phyloP scores from a whole-genome alignment of 106 monocot genomes.

The Dendrobium huoshanense region DNA sequence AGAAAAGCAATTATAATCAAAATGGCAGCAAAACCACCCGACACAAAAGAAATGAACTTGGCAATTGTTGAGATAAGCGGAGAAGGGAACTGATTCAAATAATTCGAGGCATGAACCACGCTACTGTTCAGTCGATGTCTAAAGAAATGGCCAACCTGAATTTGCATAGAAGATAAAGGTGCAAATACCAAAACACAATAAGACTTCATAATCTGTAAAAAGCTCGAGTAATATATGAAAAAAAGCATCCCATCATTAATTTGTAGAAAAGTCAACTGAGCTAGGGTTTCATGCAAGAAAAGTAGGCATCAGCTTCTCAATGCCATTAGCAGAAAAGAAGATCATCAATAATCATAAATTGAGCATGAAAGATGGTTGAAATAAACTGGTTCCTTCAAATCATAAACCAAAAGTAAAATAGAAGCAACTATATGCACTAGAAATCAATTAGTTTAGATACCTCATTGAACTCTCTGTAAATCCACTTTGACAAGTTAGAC shows the following conservation, averaged over 20 bases:
- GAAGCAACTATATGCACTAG: too few species aligned
- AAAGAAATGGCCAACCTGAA: slow-evolving; percentile 94
- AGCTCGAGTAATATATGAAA: not conserved
- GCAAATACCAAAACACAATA: not conserved
- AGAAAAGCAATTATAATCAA: slow-evolving; percentile 88
- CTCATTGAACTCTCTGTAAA: slow-evolving; percentile 97
- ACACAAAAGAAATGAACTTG: slow-evolving; percentile 92
- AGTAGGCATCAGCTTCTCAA: not conserved
- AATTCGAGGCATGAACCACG: slow-evolving; percentile 64
- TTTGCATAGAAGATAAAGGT: not conserved
- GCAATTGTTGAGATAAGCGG: slow-evolving; percentile 83
- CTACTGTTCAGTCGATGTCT: slow-evolving; percentile 78
- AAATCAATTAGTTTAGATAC: slow-evolving; percentile 20
- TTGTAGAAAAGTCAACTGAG: not conserved
- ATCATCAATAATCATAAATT: not conserved
- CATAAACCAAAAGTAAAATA: not conserved
- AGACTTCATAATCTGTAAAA: not conserved
- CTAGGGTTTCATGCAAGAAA: not conserved
- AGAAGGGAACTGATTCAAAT: slow-evolving; percentile 94
- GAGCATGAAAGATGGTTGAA: not conserved
- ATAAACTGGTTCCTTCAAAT: not conserved
- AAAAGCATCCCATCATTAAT: not conserved
- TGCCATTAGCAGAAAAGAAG: not conserved
- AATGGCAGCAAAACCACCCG: slow-evolving; percentile 88
- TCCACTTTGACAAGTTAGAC: slow-evolving; percentile 97